Conservation (phyloP, 2,329 filamentous ascomycete genomes). For the Alternaria gansuensis region DNA sequence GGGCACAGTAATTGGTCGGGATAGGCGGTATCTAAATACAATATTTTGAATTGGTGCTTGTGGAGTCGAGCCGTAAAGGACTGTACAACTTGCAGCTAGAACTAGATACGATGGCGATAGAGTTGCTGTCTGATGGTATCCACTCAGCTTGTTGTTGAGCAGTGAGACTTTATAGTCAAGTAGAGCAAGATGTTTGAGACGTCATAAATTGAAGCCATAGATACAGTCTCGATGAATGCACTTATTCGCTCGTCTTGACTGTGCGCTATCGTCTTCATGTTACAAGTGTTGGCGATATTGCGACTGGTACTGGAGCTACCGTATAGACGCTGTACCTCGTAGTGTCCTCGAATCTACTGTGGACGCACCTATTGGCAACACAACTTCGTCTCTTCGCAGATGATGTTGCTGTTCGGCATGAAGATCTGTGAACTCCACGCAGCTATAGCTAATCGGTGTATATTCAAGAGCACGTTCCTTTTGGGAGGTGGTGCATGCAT, state of each 20-base stretch:
- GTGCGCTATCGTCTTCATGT: constrained; percentile 1
- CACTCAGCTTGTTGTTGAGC: neutral
- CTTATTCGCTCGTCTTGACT: neutral
- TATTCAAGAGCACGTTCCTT: constrained; percentile 1
- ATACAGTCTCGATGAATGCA: neutral
- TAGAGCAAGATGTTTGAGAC: neutral
- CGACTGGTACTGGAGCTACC: constrained; percentile 8
- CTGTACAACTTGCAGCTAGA: no score
- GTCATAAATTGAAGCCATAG: neutral
- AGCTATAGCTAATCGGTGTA: neutral
- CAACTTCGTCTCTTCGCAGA: neutral
- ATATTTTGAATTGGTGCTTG: neutral
- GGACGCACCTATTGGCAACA: neutral
- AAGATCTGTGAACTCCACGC: neutral
- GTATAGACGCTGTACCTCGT: constrained; percentile 11
- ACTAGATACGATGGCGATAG: neutral
- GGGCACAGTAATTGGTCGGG: neutral
- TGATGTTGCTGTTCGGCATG: neutral
- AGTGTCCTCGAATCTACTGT: neutral
- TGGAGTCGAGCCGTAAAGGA: neutral
- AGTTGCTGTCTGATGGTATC: neutral
- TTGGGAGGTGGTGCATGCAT: neutral
- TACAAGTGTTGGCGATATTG: constrained; percentile 12
- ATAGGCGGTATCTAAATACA: neutral
- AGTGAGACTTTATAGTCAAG: constrained; percentile 1